phyloP scores from a whole-genome alignment of 1,284 basidiomycete species.

The Mixia osmundae region DNA sequence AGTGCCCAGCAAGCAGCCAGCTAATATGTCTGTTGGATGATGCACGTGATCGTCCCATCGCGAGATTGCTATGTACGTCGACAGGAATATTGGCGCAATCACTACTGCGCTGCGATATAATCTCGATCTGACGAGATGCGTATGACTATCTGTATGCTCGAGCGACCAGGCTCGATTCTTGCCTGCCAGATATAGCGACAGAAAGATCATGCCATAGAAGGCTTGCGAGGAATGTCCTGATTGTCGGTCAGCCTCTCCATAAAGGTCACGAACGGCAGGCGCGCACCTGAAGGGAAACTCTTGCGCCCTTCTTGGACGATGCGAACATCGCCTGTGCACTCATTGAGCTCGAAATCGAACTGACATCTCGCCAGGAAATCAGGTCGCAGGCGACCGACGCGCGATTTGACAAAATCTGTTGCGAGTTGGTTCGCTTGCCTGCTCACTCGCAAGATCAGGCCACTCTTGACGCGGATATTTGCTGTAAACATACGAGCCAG shows the following conservation, averaged over 20 bases:
- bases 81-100: constrained; percentile 27
- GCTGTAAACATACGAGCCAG: too few species aligned
- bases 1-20: constrained; percentile 12
- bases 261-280: too few species aligned
- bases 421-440: too few species aligned
- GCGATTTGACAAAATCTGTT: constrained; percentile 33
- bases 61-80: constrained; percentile 37
- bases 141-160: constrained; percentile 21
- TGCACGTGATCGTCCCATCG: constrained; percentile 33
- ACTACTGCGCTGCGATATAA: constrained; percentile 30
- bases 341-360: constrained; percentile 30
- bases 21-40: constrained; percentile 12
- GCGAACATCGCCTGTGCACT: constrained; percentile 32
- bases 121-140: constrained; percentile 28
- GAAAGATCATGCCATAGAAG: constrained; percentile 38
- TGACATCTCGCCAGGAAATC: constrained; percentile 42
- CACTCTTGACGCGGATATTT: too few species aligned
- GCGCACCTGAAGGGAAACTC: constrained; percentile 44
- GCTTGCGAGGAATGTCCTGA: constrained; percentile 44
- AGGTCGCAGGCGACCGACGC: constrained; percentile 38
- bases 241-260: too few species aligned
- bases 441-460: too few species aligned
- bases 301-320: constrained; percentile 19
- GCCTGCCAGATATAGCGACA: constrained; percentile 38
- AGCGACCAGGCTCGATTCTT: constrained; percentile 22